Percentiles rank a stretch among this genome's conserved stretches.
These are phyloP conservation scores for Neurospora sublineolata DNA, from an alignment of 495 filamentous ascomycete genomes.

Conservation along the genomic window DNA sequence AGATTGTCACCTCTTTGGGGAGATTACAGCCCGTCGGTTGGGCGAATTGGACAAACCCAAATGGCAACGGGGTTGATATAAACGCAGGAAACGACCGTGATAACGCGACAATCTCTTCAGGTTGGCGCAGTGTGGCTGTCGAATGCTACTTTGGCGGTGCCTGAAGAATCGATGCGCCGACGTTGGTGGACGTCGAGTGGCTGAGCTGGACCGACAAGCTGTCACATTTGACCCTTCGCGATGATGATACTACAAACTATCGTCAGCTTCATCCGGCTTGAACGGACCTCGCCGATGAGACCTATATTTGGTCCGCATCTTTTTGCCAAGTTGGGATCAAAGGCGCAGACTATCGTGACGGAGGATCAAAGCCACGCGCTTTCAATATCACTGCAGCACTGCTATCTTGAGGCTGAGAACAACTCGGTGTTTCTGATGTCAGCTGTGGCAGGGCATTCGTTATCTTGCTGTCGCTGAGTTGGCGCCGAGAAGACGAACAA, in stretches of 20 bases:
- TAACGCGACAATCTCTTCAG: neutral
- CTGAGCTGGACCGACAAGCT: neutral
- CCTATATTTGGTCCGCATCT: neutral
- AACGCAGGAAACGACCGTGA: neutral
- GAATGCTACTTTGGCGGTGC: neutral
- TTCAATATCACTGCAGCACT: neutral
- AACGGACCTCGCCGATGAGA: neutral
- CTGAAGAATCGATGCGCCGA: neutral
- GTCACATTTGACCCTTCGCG: neutral
- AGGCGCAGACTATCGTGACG: neutral
- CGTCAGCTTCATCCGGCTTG: neutral
- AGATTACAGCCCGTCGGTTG: neutral
- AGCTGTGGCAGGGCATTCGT: neutral
- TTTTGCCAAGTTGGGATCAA: neutral
- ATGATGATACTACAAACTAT: neutral
- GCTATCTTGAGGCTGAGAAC: neutral
- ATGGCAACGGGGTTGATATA: neutral
- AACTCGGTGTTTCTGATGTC: neutral
- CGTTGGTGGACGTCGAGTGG: neutral
- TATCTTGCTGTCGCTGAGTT: neutral
- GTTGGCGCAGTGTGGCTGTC: neutral
- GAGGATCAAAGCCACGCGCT: neutral
- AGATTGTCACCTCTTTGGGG: neutral
- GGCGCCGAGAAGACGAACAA: neutral
- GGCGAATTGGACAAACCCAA: neutral